Percentiles rank a stretch among this genome's conserved stretches.
These are phyloP conservation scores for Ogataea paradorogensis DNA, from an alignment of 805 yeast genomes.

Conservation along the genomic window DNA sequence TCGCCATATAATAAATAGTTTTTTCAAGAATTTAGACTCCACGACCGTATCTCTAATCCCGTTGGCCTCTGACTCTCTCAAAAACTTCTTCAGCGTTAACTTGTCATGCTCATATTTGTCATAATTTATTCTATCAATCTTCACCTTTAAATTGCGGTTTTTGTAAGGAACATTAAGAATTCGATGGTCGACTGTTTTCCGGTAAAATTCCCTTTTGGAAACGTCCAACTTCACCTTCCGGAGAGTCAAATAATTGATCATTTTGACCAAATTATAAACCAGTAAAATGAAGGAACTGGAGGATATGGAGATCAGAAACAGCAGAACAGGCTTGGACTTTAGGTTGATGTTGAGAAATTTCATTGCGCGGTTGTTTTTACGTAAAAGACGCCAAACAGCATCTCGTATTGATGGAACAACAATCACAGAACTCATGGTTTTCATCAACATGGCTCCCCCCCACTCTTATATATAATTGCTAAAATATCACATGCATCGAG, in stretches of 20 bases:
- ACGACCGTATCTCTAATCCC: constrained; percentile 9
- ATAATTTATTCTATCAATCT: constrained; percentile 44
- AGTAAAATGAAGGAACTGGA: constrained; percentile 24
- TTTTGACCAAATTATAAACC: constrained; percentile 25
- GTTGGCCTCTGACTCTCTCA: constrained; percentile 28
- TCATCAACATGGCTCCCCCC: not conserved
- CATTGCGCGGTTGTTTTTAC: constrained; percentile 18
- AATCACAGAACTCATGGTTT: not conserved
- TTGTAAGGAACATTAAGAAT: constrained; percentile 49
- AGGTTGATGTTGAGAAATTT: constrained; percentile 26
- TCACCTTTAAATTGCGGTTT: constrained; percentile 37
- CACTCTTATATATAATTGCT: constrained; percentile 4
- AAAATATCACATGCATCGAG: constrained; percentile 6
- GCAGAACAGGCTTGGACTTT: constrained; percentile 33
- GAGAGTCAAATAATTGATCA: constrained; percentile 19
- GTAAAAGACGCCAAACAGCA: constrained; percentile 9
- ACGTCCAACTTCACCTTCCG: constrained; percentile 3
- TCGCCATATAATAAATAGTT: constrained; percentile 72
- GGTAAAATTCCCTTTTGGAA: constrained; percentile 7
- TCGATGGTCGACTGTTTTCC: constrained; percentile 24
- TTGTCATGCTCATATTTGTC: constrained; percentile 57
- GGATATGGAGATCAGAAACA: constrained; percentile 30
- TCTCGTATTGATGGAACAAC: not conserved
- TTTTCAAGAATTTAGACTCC: constrained; percentile 65
- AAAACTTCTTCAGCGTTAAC: constrained; percentile 47